phyloP scores from a whole-genome alignment of 768 basidiomycete genomes.

The Leccinum truebloodii region DNA sequence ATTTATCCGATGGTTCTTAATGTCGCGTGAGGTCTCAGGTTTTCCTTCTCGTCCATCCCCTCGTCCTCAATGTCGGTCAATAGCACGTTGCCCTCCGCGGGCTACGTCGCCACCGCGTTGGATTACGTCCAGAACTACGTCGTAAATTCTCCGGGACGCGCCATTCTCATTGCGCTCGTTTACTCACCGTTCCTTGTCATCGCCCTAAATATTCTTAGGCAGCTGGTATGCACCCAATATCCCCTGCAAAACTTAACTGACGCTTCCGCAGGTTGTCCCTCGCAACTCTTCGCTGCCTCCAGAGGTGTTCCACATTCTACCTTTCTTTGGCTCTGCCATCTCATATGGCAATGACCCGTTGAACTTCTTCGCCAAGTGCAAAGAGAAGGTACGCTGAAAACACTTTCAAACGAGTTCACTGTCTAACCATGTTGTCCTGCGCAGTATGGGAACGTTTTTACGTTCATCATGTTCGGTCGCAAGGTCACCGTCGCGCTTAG shows the following conservation, averaged over 20 bases:
- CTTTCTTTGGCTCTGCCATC: conserved; percentile 86
- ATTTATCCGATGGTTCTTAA: neutral
- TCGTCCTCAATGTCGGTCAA: conserved; percentile 29
- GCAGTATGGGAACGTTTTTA: conserved; percentile 97
- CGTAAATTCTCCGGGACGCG: conserved; percentile 24
- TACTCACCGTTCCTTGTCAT: conserved; percentile 71
- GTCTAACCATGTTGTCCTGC: neutral
- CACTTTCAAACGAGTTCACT: neutral
- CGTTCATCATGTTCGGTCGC: conserved; percentile 88
- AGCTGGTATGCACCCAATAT: conserved; percentile 56
- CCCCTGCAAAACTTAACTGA: neutral
- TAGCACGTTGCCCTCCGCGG: conserved; percentile 20
- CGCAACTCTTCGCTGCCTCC: conserved; percentile 77
- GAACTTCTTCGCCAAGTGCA: conserved; percentile 78
- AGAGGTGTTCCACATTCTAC: conserved; percentile 90
- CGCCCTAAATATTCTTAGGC: conserved; percentile 72
- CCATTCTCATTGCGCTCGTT: conserved; percentile 46
- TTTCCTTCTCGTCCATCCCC: neutral
- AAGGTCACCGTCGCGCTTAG: conserved; percentile 90
- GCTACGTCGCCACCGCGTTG: conserved; percentile 27
- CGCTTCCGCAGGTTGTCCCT: conserved; percentile 55
- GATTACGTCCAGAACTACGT: conserved; percentile 23
- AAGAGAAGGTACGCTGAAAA: conserved; percentile 63
- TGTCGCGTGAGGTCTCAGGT: neutral
- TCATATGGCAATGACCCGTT: conserved; percentile 92